phyloP scores from a whole-genome alignment of 2,329 filamentous ascomycete species.

The Colletotrichum sp. region DNA sequence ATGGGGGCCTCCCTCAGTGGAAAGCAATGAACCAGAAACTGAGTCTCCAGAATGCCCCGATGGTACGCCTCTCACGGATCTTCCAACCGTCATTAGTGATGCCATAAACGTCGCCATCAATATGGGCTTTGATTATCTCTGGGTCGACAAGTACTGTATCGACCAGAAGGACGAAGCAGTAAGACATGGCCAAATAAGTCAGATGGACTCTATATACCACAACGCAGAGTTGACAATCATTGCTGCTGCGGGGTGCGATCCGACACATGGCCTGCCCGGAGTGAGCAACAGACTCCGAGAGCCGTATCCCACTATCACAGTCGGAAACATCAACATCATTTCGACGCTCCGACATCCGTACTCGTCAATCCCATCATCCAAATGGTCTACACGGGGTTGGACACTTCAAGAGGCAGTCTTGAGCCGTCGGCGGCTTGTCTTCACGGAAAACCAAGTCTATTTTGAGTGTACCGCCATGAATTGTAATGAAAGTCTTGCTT shows the following conservation, averaged over 20 bases:
- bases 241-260: conserved; percentile 38
- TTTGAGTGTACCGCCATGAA: conserved; percentile 44
- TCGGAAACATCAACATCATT: conserved; percentile 23
- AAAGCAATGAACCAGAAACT: too few species aligned
- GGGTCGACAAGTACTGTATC: conserved; percentile 44
- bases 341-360: conserved; percentile 12
- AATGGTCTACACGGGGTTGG: conserved; percentile 42
- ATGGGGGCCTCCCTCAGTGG: not conserved
- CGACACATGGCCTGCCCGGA: conserved; percentile 38
- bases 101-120: conserved; percentile 33
- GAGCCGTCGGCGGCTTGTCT: conserved; percentile 39
- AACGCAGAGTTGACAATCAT: conserved; percentile 40
- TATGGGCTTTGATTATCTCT: conserved; percentile 39
- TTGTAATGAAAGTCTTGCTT: conserved; percentile 37
- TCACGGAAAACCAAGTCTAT: conserved; percentile 43
- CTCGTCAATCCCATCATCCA: conserved; percentile 24
- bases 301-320: conserved; percentile 35
- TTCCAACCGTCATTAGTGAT: not conserved
- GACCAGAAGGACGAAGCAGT: conserved; percentile 22
- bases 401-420: conserved; percentile 44
- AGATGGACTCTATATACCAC: conserved; percentile 43
- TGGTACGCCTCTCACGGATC: too few species aligned
- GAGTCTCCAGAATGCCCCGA: fast-evolving
- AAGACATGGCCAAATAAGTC: conserved; percentile 32
- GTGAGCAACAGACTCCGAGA: conserved; percentile 34